Evolutionary conservation across 192 early-diverging fungal genomes (phyloP), one percentile per base, ranked within the genome.

Genomic region (Backusella mclennaniae): DNA sequence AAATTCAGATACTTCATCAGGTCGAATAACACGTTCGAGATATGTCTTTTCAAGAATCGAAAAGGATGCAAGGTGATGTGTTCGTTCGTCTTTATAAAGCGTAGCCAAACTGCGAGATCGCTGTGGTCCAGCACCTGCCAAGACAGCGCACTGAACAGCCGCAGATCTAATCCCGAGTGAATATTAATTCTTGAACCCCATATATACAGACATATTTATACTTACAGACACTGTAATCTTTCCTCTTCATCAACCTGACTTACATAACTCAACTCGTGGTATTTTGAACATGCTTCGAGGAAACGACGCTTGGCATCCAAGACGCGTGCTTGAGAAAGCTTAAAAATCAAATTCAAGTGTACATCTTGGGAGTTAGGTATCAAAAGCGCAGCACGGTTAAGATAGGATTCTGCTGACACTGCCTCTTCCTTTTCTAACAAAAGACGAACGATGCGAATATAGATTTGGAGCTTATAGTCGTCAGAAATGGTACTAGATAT

Each of bases 1-100:
- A 77, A 97, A 97, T 68, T 93, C 91, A 33, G 89, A 91, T 14
- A 97, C 93, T 82, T 98, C 95, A 9, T 85, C 79, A 12, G 85
- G 86, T 39, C 90, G 88, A 67, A 97, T 89, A 14, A 97, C 90
- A 4, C 96, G 92, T 81, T 94, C 96, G 49, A 97, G 83, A 71
- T 96, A 96, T 92, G 98, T 98, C 84, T 96, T 98, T 77, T 96
- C 95, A 53, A 99, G 78, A n/a, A 99, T 90, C 17, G 89, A 81
- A 66, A 90, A 93, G 41, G 87, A 83, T 6, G 92, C 86, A 23
- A 93, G 85, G n/a, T 94, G 89, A 19, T 94, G 89, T 15, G 94
- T 90, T 44, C 96, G 90, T 68, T 98, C 95, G 80, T 98, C 96
- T 77, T 95, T 96, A 84, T 97, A 94, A 31, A 99, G 84, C 4